These are phyloP conservation scores for Beauveria caledonica DNA, from an alignment of 2,329 filamentous ascomycete genomes.

Conservation along the genomic window DNA sequence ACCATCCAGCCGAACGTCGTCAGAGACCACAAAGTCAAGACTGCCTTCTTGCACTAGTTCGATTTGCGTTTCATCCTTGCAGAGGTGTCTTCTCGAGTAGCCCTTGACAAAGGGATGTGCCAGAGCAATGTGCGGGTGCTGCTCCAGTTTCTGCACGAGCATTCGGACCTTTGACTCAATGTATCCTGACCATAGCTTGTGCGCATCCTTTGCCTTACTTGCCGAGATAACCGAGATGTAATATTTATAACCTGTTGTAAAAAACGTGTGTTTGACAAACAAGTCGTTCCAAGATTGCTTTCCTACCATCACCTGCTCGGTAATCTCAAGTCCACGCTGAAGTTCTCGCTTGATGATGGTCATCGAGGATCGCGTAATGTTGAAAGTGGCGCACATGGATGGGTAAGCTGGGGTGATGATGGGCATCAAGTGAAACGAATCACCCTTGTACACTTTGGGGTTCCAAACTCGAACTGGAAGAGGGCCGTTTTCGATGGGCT, in stretches of 20 bases:
- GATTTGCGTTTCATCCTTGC: slow-evolving; percentile 44
- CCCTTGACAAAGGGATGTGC: slow-evolving; percentile 91
- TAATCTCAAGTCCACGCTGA: slow-evolving; percentile 65
- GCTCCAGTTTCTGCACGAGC: slow-evolving; percentile 75
- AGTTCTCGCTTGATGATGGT: slow-evolving; percentile 77
- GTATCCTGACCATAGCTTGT: slow-evolving; percentile 81
- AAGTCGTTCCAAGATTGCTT: slow-evolving; percentile 78
- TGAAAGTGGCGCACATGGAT: slow-evolving; percentile 96
- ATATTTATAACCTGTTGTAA: slow-evolving; percentile 88
- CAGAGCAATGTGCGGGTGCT: slow-evolving; percentile 68
- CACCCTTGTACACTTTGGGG: slow-evolving; percentile 73
- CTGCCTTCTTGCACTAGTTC: slow-evolving; percentile 47
- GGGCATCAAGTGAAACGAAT: slow-evolving; percentile 87
- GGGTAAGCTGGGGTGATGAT: slow-evolving; percentile 97
- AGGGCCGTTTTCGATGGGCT: slow-evolving; percentile 74
- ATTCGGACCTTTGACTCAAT: slow-evolving; percentile 90
- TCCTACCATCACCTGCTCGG: slow-evolving; percentile 69
- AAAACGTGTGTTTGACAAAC: slow-evolving; percentile 87
- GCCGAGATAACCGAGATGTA: slow-evolving; percentile 84
- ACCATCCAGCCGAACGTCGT: slow-evolving; percentile 23
- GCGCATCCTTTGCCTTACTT: slow-evolving; percentile 73
- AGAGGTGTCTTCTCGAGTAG: slow-evolving; percentile 74
- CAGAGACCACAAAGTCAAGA: slow-evolving; percentile 36
- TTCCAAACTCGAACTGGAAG: slow-evolving; percentile 89
- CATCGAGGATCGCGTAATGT: slow-evolving; percentile 81